Evolutionary conservation across 805 yeast species (phyloP).

Genomic region (Saccharomycopsis babjevae): DNA sequence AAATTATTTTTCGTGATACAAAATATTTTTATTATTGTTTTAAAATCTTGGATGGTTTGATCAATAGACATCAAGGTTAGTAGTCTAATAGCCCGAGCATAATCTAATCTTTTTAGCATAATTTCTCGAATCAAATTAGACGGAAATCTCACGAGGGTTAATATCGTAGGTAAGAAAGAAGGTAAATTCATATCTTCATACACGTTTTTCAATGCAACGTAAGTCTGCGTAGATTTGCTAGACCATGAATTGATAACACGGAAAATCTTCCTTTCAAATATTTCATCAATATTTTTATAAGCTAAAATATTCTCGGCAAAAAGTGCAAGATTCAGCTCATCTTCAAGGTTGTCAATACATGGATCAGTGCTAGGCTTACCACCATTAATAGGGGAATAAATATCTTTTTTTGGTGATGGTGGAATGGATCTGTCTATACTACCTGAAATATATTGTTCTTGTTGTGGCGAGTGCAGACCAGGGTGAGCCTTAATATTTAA

Average conservation of each 20-base stretch:
- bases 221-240: conserved; percentile 66
- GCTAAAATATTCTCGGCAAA: conserved; percentile 16
- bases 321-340: conserved; percentile 9
- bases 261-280: conserved; percentile 62
- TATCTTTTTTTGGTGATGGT: not conserved
- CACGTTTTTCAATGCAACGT: conserved; percentile 46
- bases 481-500: not conserved
- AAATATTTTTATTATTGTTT: conserved; percentile 64
- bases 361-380: not conserved
- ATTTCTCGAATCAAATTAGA: conserved; percentile 70
- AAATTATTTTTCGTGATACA: conserved; percentile 47
- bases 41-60: conserved; percentile 81
- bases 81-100: conserved; percentile 66
- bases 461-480: not conserved
- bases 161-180: conserved; percentile 53
- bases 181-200: conserved; percentile 68
- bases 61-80: conserved; percentile 96
- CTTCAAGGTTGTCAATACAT: not conserved
- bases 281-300: conserved; percentile 52
- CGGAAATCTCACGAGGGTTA: conserved; percentile 65
- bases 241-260: conserved; percentile 71
- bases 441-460: not conserved
- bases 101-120: conserved; percentile 59
- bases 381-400: not conserved
- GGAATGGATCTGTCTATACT: not conserved